Base-by-base conservation (phyloP, 352 stramenopile species). In the Phytophthora cryptogea region DNA sequence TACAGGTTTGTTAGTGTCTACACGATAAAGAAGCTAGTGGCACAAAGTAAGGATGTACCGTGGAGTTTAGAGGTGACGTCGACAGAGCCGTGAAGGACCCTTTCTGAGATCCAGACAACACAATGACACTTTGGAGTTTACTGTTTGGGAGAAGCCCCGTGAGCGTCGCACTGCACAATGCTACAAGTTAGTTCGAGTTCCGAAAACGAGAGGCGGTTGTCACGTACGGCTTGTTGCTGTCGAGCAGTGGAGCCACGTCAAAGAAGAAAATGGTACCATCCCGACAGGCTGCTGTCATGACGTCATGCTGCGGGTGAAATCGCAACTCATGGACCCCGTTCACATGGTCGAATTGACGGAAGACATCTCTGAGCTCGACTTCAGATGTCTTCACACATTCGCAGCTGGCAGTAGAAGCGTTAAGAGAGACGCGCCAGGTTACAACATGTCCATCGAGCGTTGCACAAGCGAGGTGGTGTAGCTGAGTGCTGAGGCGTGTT, bases 221-320 rank as follows among this genome's bases (percentile, higher is more conserved):
- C 33, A 58, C 71, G 27, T 68, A 88, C 72, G 72, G 61, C 46
- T 83, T 87, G 42, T 75, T 85, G 31, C 85, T 74, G 8, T 72
- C 64, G 4, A 81, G 55, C 23, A 92, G 41, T 10, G 72, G 73
- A 0, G 73, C 63, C 23, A 89, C 60, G 26, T 93, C 80, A 36
- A 90, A 86, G 39, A 92, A 83, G 59, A 82, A 91, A 8, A 86
- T 67, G 0, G 72, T 80, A n/a, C 84, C 84, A 33, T 92, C 84
- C 30, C 78, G 85, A 16, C 70, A 77, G 7, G 76, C 58, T 9
- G 71, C 80, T 11, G 67, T 87, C 41, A 89, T 70, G 1, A 80
- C 56, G 6, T 84, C 74, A 40, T 94, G 82, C 28, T 85, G 69
- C 8, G 57, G 49, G 36, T 92, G 80, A 8, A 87, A 77, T n/a